A percentile compares a stretch with the other conserved stretches of the same genome.
phyloP scores from a whole-genome alignment of 176 grass and related monocot species.

The Triticum aestivum region DNA sequence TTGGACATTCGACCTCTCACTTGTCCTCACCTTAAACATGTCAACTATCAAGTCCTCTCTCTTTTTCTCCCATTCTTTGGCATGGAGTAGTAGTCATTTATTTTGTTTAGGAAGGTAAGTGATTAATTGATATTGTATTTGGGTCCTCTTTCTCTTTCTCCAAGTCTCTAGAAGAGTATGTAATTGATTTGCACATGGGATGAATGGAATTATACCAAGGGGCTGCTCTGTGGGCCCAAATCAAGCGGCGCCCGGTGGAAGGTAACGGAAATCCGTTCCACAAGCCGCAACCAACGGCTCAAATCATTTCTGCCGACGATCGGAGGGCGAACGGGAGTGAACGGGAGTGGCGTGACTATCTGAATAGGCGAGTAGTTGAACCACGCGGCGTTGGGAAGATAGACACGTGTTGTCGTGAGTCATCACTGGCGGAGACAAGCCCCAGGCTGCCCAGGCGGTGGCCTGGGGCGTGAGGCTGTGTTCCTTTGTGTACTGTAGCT shows the following conservation, averaged over 20 bases:
- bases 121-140: background rate
- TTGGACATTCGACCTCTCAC: slow-evolving; percentile 44
- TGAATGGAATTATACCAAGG: background rate
- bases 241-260: background rate
- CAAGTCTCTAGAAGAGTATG: background rate
- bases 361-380: background rate
- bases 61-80: background rate
- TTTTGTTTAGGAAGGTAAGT: background rate
- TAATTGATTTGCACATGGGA: background rate
- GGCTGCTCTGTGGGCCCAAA: background rate
- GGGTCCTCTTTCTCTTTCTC: background rate
- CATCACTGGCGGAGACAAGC: no score
- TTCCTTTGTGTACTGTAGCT: no score
- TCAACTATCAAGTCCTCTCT: background rate
- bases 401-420: background rate
- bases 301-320: background rate
- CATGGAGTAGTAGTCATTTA: background rate
- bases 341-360: background rate
- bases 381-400: background rate
- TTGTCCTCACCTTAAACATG: slow-evolving; percentile 39
- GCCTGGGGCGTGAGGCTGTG: no score
- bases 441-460: no score
- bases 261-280: background rate
- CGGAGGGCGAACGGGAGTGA: no score
- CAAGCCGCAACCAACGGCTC: background rate